These are phyloP conservation scores for Bocquillonia castaneifolia DNA, from an alignment of 441 rosid genomes.

Conservation along the genomic window DNA sequence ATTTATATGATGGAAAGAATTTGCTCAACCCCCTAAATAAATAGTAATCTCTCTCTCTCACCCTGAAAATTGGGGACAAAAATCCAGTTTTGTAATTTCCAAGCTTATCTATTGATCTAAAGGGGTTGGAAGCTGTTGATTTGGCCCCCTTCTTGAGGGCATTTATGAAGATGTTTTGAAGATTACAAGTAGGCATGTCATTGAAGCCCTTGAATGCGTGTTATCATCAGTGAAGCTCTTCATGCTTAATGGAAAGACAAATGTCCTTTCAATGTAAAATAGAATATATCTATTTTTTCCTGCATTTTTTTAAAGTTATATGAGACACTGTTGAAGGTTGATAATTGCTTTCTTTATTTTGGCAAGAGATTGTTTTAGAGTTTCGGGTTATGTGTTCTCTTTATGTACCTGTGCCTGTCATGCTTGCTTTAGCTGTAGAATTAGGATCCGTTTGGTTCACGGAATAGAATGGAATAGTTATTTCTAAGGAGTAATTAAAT, in stretches of 20 bases:
- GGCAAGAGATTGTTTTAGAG: not conserved
- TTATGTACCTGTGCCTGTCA: not conserved
- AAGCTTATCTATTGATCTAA: slow-evolving; percentile 16
- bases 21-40: not conserved
- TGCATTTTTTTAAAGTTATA: not conserved
- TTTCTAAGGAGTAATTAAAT: too few species aligned
- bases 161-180: not conserved
- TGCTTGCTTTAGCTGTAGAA: not conserved
- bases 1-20: slow-evolving; percentile 9
- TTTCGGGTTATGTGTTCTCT: not conserved
- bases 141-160: not conserved
- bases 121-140: slow-evolving; percentile 14
- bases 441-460: too few species aligned
- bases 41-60: not conserved
- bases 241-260: not conserved
- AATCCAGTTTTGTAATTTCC: not conserved
- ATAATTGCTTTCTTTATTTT: not conserved
- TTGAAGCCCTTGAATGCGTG: slow-evolving; percentile 6
- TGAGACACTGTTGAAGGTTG: not conserved
- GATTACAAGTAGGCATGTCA: slow-evolving; percentile 4
- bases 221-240: slow-evolving; percentile 9
- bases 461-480: too few species aligned
- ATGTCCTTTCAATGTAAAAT: slow-evolving; percentile 14
- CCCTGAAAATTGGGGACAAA: slow-evolving; percentile 1
- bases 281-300: not conserved